A percentile compares a stretch with the other conserved stretches of the same genome.
phyloP scores from a whole-genome alignment of 2,329 filamentous ascomycete genomes.

The Colletotrichum sublineola region DNA sequence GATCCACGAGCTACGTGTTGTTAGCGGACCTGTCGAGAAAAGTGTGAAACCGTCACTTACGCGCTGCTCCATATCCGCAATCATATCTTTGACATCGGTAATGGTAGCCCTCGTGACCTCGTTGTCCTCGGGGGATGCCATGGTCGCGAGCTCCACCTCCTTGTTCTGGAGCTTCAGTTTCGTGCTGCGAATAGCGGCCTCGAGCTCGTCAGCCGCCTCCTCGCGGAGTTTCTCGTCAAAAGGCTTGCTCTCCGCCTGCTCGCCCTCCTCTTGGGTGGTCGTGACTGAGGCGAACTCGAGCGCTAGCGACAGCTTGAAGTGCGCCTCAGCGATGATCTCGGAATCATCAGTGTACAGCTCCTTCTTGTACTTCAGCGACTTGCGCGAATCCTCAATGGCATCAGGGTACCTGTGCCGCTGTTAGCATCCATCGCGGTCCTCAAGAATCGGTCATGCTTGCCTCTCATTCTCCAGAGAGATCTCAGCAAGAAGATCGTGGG shows the following conservation, averaged over 20 bases:
- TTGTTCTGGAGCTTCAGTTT: conserved; percentile 78
- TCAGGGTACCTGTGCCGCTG: conserved; percentile 73
- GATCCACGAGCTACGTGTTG: conserved; percentile 71
- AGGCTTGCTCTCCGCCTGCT: conserved; percentile 61
- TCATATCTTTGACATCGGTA: conserved; percentile 80
- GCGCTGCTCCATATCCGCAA: conserved; percentile 82
- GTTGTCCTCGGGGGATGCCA: conserved; percentile 75
- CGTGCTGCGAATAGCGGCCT: conserved; percentile 80
- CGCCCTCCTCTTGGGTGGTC: conserved; percentile 64
- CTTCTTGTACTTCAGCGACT: conserved; percentile 82
- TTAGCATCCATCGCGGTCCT: conserved; percentile 9
- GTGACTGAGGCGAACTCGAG: conserved; percentile 92
- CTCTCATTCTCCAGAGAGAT: conserved; percentile 97
- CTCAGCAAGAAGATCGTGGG: conserved; percentile 92
- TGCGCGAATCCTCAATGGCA: conserved; percentile 86
- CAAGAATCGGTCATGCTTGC: conserved; percentile 51
- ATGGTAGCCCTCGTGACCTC: conserved; percentile 74
- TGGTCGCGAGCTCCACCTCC: conserved; percentile 73
- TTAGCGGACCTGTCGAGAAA: neutral
- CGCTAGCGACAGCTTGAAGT: conserved; percentile 95
- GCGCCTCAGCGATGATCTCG: conserved; percentile 90
- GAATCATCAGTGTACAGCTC: conserved; percentile 84
- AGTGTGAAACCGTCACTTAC: conserved; percentile 57
- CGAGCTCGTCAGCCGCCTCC: conserved; percentile 78
- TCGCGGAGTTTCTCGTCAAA: conserved; percentile 79